Evolutionary conservation across 2,329 filamentous ascomycete species (phyloP), one percentile per base, ranked within the genome.

Genomic region (Ophiostoma triangulosporum): DNA sequence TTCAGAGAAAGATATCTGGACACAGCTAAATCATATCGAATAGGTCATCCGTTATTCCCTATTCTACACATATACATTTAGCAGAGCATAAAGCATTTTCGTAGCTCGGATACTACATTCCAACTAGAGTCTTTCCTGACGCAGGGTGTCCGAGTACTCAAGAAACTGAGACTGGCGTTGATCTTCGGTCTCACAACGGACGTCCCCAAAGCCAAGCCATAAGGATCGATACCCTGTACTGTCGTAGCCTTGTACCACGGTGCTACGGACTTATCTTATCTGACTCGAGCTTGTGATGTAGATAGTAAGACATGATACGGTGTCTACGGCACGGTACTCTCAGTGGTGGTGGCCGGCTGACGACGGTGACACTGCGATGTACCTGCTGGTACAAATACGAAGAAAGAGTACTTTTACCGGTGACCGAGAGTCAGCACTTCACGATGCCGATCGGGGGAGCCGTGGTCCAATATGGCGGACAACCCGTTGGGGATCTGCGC

Each of bases 401-500:
- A 9, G 20, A 4, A 12, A 43, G 20, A 43, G 38, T 43, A 43
- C 38, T 43, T 36, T 12, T 46, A 24, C 26, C 6, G 24, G 26
- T 14, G 43, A 17, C 43, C 43, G 43, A 29, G 24, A 29, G 26
- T 46, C 24, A 29, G 20, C 38, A 43, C 20, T 43, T 24, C n/a
- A 22, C 17, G n/a, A 14, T 24, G 38, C 22, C 46, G 8, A 48
- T 22, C 20, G 48, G 6, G 22, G 15, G n/a, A 51, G 11, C 17
- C n/a, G 45, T 14, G 33, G 24, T 15, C 43, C 24, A 46, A 27
- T 36, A 29, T 29, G 24, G 27, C 54, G 54, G 54, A 56, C 54
- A 53, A 40, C 51, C 51, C 51, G 54, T 53, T 56, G 54, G 54
- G 54, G 54, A 56, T 53, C 20, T 56, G 54, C 54, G 54, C 29